Evolutionary conservation across 495 filamentous ascomycete species (phyloP).

Genomic region (Neurospora sp.): DNA sequence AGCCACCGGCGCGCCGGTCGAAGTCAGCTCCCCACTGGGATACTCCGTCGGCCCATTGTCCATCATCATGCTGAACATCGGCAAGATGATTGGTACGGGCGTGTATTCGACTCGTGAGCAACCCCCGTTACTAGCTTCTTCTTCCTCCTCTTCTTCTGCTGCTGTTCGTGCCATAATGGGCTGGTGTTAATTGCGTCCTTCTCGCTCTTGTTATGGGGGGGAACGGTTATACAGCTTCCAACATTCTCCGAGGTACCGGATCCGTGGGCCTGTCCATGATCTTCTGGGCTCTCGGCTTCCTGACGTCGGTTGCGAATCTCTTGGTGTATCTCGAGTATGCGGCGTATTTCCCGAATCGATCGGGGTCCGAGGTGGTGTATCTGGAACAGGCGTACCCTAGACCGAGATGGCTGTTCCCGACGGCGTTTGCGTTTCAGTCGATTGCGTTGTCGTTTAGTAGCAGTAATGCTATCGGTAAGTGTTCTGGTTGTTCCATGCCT

Average conservation of each 20-base stretch:
- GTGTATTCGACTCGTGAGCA: slow-evolving; percentile 57
- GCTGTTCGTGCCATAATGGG: not conserved
- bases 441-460: slow-evolving; percentile 53
- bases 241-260: slow-evolving; percentile 45
- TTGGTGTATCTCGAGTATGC: slow-evolving; percentile 51
- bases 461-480: slow-evolving; percentile 48
- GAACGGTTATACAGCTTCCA: slow-evolving; percentile 30
- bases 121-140: no score
- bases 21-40: slow-evolving; percentile 47
- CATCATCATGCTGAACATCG: slow-evolving; percentile 52
- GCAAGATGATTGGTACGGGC: slow-evolving; percentile 57
- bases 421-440: slow-evolving; percentile 48
- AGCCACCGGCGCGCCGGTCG: slow-evolving; percentile 52
- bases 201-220: not conserved
- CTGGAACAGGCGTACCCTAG: slow-evolving; percentile 55
- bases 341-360: slow-evolving; percentile 54
- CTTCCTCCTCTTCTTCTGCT: no score
- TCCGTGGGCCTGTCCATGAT: slow-evolving; percentile 51
- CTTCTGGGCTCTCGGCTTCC: slow-evolving; percentile 51
- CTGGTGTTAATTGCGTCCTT: not conserved
- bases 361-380: slow-evolving; percentile 55
- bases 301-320: slow-evolving; percentile 40
- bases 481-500: not conserved
- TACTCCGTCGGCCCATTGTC: slow-evolving; percentile 47
- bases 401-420: slow-evolving; percentile 51